Percentiles rank a stretch among this genome's conserved stretches.
These are phyloP conservation scores for Achaetomiella virescens DNA, from an alignment of 495 filamentous ascomycete genomes.

Conservation along the genomic window DNA sequence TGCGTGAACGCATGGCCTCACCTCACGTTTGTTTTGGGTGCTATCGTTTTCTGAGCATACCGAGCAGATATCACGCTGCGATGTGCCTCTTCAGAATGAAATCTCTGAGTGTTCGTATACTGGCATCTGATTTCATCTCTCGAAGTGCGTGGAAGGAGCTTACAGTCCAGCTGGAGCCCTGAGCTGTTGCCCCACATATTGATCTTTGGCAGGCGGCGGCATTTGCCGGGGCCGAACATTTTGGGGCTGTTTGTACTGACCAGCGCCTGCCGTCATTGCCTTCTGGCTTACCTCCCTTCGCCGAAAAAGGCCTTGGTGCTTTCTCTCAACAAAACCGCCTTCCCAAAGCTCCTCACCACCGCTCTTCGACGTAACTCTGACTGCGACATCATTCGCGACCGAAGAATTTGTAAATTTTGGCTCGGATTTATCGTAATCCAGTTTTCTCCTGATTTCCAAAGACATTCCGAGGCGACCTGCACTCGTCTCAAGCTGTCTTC, in stretches of 20 bases:
- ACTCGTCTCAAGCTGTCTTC: slow-evolving; percentile 29
- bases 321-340: slow-evolving; percentile 5
- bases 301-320: slow-evolving; percentile 23
- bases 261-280: slow-evolving; percentile 30
- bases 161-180: neutral
- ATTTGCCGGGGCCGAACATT: slow-evolving; percentile 25
- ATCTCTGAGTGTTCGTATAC: neutral
- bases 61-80: no score
- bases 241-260: slow-evolving; percentile 25
- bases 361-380: slow-evolving; percentile 3
- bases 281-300: slow-evolving; percentile 16
- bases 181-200: slow-evolving; percentile 13
- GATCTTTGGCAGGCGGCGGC: slow-evolving; percentile 17
- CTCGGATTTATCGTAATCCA: neutral
- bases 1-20: no score
- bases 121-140: neutral
- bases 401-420: neutral
- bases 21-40: no score
- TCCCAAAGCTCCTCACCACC: slow-evolving; percentile 7
- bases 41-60: no score
- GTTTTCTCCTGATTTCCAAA: neutral
- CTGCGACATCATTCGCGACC: slow-evolving; percentile 11
- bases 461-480: slow-evolving; percentile 29
- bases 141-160: neutral
- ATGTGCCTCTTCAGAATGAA: neutral